Evolutionary conservation across 2,329 filamentous ascomycete genomes (phyloP), one percentile per base, ranked within the genome.

Genomic region (Fusarium sp.): DNA sequence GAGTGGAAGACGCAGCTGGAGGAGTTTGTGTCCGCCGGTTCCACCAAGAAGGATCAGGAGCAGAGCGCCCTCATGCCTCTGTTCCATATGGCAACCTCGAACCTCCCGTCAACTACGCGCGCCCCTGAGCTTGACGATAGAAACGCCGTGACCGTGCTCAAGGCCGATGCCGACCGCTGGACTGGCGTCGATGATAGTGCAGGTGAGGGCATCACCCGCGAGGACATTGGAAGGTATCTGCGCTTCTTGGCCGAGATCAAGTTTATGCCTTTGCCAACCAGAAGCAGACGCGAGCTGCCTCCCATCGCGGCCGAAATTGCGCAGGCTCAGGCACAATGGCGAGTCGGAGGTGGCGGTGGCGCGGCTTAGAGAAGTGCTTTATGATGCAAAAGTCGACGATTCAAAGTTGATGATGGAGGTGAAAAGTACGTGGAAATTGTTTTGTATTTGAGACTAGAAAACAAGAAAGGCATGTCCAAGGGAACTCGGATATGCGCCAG

Each of bases 71-170:
- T 83, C n/a, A 78, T 93, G 82, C 92, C 92, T 1, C 88, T 95
- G 6, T 93, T 92, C 81, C 92, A 95, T 81, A 93, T 95, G 82
- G 92, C 92, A 16, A 91, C 89, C 0, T 88, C 88, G 2, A 89
- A 94, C 80, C 85, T 95, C 6, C 92, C 92, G 0, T 87, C 86
- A 35, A 90, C 91, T 73, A 93, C 92, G 35, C 90, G 90, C 67
- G 92, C 92, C 0, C 92, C 92, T 0, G 92, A 93, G 78, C 85
- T 95, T n/a, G 90, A 93, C 69, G 92, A 81, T 29, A 52, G 78
- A 9, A 94, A 97, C 78, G 90, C 94, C 0, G 86, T 89, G 1
- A 84, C 86, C 1, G 88, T 91, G 0, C 86, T 97, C 41, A 89
- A 88, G 79, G 86, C 87, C 3, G 92, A 95, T 76, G 86, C 86